Percentiles rank a stretch among this genome's conserved stretches.
phyloP scores from a whole-genome alignment of 1,284 basidiomycete genomes.

The Athelia psychrophila region DNA sequence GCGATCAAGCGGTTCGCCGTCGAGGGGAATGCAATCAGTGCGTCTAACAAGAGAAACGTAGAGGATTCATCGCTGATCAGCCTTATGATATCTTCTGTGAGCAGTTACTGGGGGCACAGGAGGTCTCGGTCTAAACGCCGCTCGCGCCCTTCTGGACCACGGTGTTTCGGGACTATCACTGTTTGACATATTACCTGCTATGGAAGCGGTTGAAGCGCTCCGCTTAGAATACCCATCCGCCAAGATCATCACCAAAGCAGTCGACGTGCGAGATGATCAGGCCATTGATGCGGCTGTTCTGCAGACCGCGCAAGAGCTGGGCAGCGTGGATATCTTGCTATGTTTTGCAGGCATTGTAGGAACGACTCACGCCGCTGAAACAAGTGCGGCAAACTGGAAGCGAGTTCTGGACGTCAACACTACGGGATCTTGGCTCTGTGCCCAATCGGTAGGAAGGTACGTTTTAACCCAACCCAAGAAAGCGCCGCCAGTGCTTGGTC shows the following conservation, averaged over 20 bases:
- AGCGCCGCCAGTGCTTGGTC: no score
- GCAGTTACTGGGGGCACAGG: slow-evolving; percentile 43
- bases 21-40: slow-evolving; percentile 38
- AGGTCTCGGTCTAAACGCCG: slow-evolving; percentile 30
- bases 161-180: slow-evolving; percentile 35
- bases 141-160: slow-evolving; percentile 39
- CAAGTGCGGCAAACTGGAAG: slow-evolving; percentile 30
- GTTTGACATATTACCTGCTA: slow-evolving; percentile 29
- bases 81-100: neutral
- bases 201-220: slow-evolving; percentile 22
- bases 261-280: slow-evolving; percentile 35
- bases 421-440: slow-evolving; percentile 41
- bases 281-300: slow-evolving; percentile 25
- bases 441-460: slow-evolving; percentile 37
- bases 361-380: slow-evolving; percentile 26
- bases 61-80: neutral
- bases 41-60: slow-evolving; percentile 4
- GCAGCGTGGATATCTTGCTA: slow-evolving; percentile 32
- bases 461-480: slow-evolving; percentile 5
- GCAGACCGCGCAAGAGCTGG: slow-evolving; percentile 24
- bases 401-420: slow-evolving; percentile 36
- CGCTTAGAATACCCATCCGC: slow-evolving; percentile 30
- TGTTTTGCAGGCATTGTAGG: slow-evolving; percentile 41
- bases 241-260: slow-evolving; percentile 28
- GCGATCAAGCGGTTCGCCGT: slow-evolving; percentile 32